Base-by-base conservation (phyloP, 108 stramenopile species). In the Cyclotella atomus region DNA sequence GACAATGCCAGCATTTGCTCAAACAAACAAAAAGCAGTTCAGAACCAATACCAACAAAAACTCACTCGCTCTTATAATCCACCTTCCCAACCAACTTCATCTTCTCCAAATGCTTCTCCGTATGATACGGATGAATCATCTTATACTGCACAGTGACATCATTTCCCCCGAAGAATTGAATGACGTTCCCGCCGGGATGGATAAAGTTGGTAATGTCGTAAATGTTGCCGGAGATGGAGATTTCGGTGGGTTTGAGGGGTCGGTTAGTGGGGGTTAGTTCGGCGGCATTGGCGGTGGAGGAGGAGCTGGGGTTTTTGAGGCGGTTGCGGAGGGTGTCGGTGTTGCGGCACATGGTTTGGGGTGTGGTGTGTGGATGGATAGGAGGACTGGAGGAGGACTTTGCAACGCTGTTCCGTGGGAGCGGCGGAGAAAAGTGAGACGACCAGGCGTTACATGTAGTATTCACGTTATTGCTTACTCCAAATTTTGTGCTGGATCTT, bases 71-170 rank as follows among this genome's bases (percentile, higher is more conserved):
- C 19, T 70, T 47, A 27, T 73, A 88, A 46, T 87, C 89, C 3
- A 64, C 75, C 36, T 89, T 85, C 35, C 92, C 92, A 34, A 94
- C 92, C 12, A n/a, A 50, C 71, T 80, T 88, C 92, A 96, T 91
- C 83, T 96, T 96, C 68, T 92, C 89, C 72, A 96, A 68, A 74
- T 90, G 88, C 85, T 94, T 91, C 36, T 59, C 52, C 12, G 92
- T 92, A 75, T 93, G 95, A 65, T 93, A 87, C n/a, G 91, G 91
- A 77, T 96, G 95, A 53, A 96, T 94, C 95, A 96, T 96, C 59
- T 88, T 89, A 68, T 96, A 96, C 73, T 90, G 88, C 17, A 89
- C 88, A 17, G 95, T 90, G 12, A 92, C 95, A 76, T 96, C 95
- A 54, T 96, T 93, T 9, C 95, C 95, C 57, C 95, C 95, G 66